Evolutionary conservation across 2,329 filamentous ascomycete genomes (phyloP), one percentile per base, ranked within the genome.

Genomic region (Diaporthe vaccinii): DNA sequence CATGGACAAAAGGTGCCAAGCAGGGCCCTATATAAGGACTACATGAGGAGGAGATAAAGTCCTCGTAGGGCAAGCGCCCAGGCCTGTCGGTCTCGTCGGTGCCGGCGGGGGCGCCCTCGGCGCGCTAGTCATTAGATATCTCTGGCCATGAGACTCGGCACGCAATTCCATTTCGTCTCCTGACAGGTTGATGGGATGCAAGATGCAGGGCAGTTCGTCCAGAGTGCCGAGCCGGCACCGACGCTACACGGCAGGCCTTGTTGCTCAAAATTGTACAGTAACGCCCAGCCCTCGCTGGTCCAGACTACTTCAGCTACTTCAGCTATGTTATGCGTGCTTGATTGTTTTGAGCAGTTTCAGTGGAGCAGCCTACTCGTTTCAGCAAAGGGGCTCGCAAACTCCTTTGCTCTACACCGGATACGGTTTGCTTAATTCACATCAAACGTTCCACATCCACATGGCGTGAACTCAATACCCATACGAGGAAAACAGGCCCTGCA

Each of bases 51-150:
- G 22, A 53, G 14, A 7, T 2, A 3, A 28, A 39, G 8, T 12
- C 46, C 15, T 41, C 14, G 65, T 41, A 28, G 4, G 49, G 49
- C n/a, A 53, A 31, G n/a, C 15, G 65, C 9, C 65, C 14, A 12
- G 34, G n/a, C n/a, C 46, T 20, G 14, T 69, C 31, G 49, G 65
- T 14, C 31, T 20, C 1, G 15, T 55, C 65, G 65, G 65, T 69
- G n/a, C 65, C 65, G 65, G 17, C 7, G 46, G 14, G 65, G 17
- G 65, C 65, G 65, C 49, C n/a, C 34, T 69, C 65, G 65, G 65
- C 65, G 49, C 65, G 34, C 65, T 69, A 69, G 65, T 69, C 65
- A 68, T 53, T n/a, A n/a, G n/a, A n/a, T n/a, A 12, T 12, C 25
- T 20, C 46, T 25, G 6, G n/a, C 44, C 62, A 25, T 39, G 46